Evolutionary conservation across 164 flowering plant species (phyloP), one percentile per base, ranked within the genome.

Genomic region (Magnolia kwangsiensis): DNA sequence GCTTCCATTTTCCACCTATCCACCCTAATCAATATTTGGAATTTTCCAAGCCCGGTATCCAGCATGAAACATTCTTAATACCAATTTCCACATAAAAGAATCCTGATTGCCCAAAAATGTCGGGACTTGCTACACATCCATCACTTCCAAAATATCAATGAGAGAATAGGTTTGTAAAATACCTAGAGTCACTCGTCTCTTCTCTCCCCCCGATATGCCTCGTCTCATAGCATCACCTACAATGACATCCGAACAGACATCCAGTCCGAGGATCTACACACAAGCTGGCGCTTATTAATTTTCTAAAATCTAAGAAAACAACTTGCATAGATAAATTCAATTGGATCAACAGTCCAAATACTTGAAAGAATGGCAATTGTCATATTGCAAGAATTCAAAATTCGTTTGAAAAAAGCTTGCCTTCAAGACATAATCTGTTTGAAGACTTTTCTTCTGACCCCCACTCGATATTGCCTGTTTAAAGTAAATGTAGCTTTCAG

Each of bases 151-250:
- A 65, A 4, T 19, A 65, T 19, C 23, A 65, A 9, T 65, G 1
- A 21, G 24, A 21, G 27, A 65, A 65, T 4, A 19, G 3, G 31
- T 49, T 31, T 71, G 21, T 45, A 63, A 50, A 24, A 37, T 79
- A 88, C 94, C 92, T 83, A 92, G 88, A 50, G 92, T 91, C 72
- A 90, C 73, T 74, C 91, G 79, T 82, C 85, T 90, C 83, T 89
- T 90, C 68, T 89, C 91, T 68, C 93, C 92, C 50, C 93, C 95
- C 10, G 95, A 91, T 37, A 91, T 83, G 20, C 95, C 95, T 85
- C 91, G 84, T 76, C 86, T 83, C 91, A 91, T 86, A 75, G 80
- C 83, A 83, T 89, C 88, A 24, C 95, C 95, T 66, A 89, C 89
- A 67, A 87, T 8, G 61, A 87, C 89, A 27, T 89, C 91, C 59